phyloP scores from a whole-genome alignment of 2,329 filamentous ascomycete genomes.

The Paecilomyces sp. region DNA sequence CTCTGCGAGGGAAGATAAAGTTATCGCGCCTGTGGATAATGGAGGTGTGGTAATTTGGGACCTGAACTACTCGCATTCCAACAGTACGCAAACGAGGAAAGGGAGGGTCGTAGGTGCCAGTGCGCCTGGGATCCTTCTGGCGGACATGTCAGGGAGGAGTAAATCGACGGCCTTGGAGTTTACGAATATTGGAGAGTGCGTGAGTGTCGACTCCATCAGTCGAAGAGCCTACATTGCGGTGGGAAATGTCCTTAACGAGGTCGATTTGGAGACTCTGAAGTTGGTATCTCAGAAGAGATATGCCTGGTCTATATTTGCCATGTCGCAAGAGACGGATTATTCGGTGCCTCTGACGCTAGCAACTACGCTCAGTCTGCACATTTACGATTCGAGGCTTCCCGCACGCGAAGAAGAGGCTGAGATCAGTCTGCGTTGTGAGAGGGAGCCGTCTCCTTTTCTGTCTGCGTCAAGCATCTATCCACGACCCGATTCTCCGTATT shows the following conservation, averaged over 20 bases:
- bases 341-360: conserved; percentile 73
- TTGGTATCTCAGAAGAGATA: conserved; percentile 64
- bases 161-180: conserved; percentile 24
- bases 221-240: conserved; percentile 74
- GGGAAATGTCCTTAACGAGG: conserved; percentile 67
- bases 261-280: conserved; percentile 69
- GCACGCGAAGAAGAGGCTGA: conserved; percentile 26
- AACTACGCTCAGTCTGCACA: conserved; percentile 71
- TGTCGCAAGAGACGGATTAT: conserved; percentile 61
- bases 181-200: conserved; percentile 64
- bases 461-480: conserved; percentile 23
- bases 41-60: conserved; percentile 88
- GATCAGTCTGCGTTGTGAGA: conserved; percentile 27
- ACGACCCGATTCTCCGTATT: conserved; percentile 22
- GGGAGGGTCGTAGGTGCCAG: conserved; percentile 59
- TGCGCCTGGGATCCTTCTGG: conserved; percentile 58
- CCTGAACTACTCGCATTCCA: conserved; percentile 41
- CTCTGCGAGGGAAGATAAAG: conserved; percentile 49
- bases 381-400: conserved; percentile 64
- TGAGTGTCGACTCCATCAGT: conserved; percentile 65
- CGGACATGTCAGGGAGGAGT: conserved; percentile 60
- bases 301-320: conserved; percentile 73
- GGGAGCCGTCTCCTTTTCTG: conserved; percentile 15
- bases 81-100: conserved; percentile 33
- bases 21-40: conserved; percentile 75